Conservation (phyloP, 1,284 basidiomycete genomes). For the Sanguinoderma infundibulare region DNA sequence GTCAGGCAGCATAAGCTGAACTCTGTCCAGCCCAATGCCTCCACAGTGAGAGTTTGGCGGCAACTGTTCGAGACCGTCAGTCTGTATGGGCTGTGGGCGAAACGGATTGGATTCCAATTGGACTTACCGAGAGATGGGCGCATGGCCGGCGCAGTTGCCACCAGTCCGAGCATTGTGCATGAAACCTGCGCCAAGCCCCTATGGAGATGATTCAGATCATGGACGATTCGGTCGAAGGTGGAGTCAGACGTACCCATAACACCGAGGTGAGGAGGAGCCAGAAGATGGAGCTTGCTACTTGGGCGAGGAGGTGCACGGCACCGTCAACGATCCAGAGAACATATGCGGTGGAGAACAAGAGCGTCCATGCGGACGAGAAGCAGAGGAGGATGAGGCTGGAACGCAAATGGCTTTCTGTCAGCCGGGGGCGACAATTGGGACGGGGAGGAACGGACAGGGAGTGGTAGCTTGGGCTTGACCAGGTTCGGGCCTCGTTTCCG, state of each 20-base stretch:
- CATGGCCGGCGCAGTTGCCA: slow-evolving; percentile 56
- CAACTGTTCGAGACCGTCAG: slow-evolving; percentile 48
- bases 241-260: slow-evolving; percentile 60
- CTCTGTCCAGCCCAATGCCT: slow-evolving; percentile 76
- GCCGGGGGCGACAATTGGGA: slow-evolving; percentile 17
- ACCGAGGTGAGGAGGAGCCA: slow-evolving; percentile 69
- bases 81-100: slow-evolving; percentile 11
- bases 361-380: slow-evolving; percentile 74
- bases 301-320: slow-evolving; percentile 67
- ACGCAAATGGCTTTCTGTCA: slow-evolving; percentile 17
- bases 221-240: too few species aligned
- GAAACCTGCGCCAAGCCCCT: slow-evolving; percentile 70
- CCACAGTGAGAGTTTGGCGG: slow-evolving; percentile 70
- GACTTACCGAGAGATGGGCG: slow-evolving; percentile 55
- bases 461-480: slow-evolving; percentile 66
- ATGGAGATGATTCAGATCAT: slow-evolving; percentile 9
- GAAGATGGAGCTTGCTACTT: slow-evolving; percentile 73
- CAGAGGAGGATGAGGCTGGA: slow-evolving; percentile 58
- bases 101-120: background rate
- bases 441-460: slow-evolving; percentile 53
- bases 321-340: slow-evolving; percentile 72
- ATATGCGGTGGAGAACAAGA: slow-evolving; percentile 68
- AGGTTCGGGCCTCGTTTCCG: slow-evolving; percentile 62
- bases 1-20: slow-evolving; percentile 69
- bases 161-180: slow-evolving; percentile 65